phyloP scores from a whole-genome alignment of 2,329 filamentous ascomycete genomes.

The Septoria linicola region DNA sequence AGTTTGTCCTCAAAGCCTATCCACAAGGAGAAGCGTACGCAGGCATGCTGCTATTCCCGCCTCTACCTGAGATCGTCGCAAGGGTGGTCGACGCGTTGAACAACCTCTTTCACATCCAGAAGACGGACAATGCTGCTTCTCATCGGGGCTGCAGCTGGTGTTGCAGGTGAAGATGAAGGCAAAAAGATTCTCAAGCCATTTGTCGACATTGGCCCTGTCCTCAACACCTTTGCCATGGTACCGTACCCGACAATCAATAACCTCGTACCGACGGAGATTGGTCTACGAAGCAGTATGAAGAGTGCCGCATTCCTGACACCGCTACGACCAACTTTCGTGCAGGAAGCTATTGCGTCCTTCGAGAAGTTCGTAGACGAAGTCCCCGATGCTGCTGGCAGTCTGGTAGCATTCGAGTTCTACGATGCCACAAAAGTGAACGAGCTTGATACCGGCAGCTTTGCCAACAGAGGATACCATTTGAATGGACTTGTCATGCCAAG shows the following conservation, averaged over 20 bases:
- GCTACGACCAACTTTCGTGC: conserved; percentile 28
- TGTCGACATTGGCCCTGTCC: conserved; percentile 26
- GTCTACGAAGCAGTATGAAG: conserved; percentile 32
- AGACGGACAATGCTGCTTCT: conserved; percentile 29
- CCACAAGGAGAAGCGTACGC: conserved; percentile 38
- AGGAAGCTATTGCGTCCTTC: conserved; percentile 23
- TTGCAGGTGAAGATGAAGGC: conserved; percentile 25
- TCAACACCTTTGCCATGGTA: conserved; percentile 26
- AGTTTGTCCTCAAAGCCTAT: conserved; percentile 44
- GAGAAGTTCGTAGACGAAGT: conserved; percentile 24
- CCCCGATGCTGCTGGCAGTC: conserved; percentile 23
- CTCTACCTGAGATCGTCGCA: conserved; percentile 20
- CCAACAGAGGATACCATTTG: conserved; percentile 32
- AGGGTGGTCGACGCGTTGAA: conserved; percentile 26
- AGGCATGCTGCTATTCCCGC: conserved; percentile 41
- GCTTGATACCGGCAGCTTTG: conserved; percentile 29
- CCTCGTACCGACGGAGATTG: conserved; percentile 25
- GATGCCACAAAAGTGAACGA: conserved; percentile 28
- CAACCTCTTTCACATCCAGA: conserved; percentile 26
- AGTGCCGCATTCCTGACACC: conserved; percentile 30
- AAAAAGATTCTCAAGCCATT: conserved; percentile 27
- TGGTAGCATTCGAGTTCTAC: conserved; percentile 32
- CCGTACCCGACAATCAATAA: conserved; percentile 29
- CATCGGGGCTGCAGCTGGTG: conserved; percentile 19
- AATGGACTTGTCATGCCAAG: conserved; percentile 34